phyloP scores from a whole-genome alignment of 169 alveolate genomes.

The Besnoitia besnoiti region DNA sequence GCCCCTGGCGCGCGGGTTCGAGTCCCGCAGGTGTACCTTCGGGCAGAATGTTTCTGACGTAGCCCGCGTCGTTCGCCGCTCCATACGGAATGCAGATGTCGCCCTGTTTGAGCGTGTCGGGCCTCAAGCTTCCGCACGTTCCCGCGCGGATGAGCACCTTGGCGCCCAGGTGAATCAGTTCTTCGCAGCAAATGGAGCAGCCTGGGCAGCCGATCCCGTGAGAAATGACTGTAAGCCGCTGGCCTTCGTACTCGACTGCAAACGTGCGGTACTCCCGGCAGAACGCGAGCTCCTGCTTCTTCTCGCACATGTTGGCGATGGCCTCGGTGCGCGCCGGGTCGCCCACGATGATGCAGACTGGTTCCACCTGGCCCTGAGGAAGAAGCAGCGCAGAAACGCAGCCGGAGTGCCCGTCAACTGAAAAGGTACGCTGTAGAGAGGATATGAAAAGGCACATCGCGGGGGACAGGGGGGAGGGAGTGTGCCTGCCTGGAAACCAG shows the following conservation, averaged over 20 bases:
- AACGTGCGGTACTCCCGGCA: constrained; percentile 65
- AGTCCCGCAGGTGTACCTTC: too few species aligned
- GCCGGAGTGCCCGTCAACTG: background rate
- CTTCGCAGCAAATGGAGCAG: constrained; percentile 65
- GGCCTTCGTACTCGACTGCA: constrained; percentile 25
- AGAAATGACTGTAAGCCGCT: constrained; percentile 47
- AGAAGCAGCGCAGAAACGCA: background rate
- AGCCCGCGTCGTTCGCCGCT: constrained; percentile 59
- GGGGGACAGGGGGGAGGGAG: background rate
- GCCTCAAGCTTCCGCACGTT: constrained; percentile 65
- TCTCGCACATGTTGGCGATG: constrained; percentile 44
- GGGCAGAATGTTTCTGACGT: background rate
- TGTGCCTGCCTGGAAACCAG: background rate
- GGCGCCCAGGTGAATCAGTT: constrained; percentile 60
- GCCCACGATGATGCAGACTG: constrained; percentile 63
- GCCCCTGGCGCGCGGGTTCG: too few species aligned
- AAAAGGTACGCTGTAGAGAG: background rate
- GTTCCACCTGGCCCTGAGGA: constrained; percentile 57
- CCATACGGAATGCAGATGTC: constrained; percentile 55
- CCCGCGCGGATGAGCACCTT: constrained; percentile 68
- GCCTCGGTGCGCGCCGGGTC: constrained; percentile 65
- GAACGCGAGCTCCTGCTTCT: constrained; percentile 42
- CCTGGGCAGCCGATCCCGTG: constrained; percentile 70
- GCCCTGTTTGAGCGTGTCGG: constrained; percentile 46
- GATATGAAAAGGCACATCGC: background rate